A percentile compares a stretch with the other conserved stretches of the same genome.
Conservation (phyloP, 208 protist genomes). For the Trypanosoma cruzi region DNA sequence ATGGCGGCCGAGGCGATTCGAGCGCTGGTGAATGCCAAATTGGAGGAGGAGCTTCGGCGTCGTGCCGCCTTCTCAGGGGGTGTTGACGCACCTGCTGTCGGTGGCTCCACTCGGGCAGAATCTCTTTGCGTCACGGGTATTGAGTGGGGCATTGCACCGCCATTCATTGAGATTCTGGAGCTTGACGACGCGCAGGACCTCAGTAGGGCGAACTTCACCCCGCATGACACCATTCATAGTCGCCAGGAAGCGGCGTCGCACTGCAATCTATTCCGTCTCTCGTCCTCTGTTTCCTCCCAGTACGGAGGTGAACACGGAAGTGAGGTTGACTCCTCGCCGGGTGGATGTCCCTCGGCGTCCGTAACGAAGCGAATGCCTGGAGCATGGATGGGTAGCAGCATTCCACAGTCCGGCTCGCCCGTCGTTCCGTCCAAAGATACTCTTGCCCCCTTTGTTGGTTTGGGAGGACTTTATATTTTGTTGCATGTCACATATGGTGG, state of each 20-base stretch:
- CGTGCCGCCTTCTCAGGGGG: not conserved
- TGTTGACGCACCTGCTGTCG: not conserved
- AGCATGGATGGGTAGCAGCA: not conserved
- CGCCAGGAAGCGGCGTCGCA: not conserved
- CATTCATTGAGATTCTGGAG: constrained; percentile 68
- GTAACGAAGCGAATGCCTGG: not conserved
- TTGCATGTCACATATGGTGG: constrained; percentile 89
- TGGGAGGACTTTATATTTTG: constrained; percentile 61
- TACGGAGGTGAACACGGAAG: not conserved
- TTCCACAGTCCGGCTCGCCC: not conserved
- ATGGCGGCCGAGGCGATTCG: constrained; percentile 68
- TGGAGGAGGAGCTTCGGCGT: constrained; percentile 28
- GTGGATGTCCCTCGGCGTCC: not conserved
- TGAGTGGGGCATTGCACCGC: constrained; percentile 73
- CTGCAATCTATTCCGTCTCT: not conserved
- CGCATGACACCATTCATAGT: constrained; percentile 4
- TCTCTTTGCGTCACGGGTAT: constrained; percentile 55
- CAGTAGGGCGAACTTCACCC: not conserved
- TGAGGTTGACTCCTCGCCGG: constrained; percentile 3
- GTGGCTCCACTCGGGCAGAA: constrained; percentile 24
- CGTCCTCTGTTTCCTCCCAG: not conserved
- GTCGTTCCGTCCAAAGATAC: constrained; percentile 24
- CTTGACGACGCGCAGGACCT: constrained; percentile 61
- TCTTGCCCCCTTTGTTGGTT: constrained; percentile 51
- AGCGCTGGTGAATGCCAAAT: constrained; percentile 56